These are phyloP conservation scores for Hippophae tibetana DNA, from an alignment of 306 rosid species.

Conservation along the genomic window DNA sequence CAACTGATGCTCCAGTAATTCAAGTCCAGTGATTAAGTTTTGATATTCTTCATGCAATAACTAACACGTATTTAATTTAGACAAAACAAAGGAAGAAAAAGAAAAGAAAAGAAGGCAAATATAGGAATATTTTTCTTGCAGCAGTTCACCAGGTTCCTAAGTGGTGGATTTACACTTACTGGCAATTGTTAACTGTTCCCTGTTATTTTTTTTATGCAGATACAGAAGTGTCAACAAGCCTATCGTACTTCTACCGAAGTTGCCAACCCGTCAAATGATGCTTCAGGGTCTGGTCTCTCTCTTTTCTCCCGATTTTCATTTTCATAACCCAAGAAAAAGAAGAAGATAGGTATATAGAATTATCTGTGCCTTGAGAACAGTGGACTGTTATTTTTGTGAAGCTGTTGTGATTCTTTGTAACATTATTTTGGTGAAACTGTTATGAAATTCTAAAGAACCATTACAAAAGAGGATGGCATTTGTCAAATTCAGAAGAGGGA, in stretches of 20 bases:
- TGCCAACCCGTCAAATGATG: constrained; percentile 52
- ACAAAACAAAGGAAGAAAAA: no score
- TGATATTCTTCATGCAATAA: no score
- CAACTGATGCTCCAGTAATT: constrained; percentile 6
- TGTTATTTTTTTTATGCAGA: constrained; percentile 42
- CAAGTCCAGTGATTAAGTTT: not conserved
- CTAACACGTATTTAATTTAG: no score
- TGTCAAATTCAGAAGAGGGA: constrained; percentile 14
- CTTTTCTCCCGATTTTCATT: constrained; percentile 92
- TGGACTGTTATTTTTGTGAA: constrained; percentile 26
- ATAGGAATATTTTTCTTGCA: no score
- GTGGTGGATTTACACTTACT: not conserved
- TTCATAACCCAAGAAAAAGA: constrained; percentile 25
- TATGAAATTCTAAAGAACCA: constrained; percentile 37
- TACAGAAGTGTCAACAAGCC: constrained; percentile 86
- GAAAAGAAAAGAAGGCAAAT: no score
- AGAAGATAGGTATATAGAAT: constrained; percentile 9
- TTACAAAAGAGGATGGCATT: constrained; percentile 13
- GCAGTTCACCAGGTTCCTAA: not conserved
- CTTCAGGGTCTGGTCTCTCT: constrained; percentile 55
- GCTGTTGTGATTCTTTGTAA: constrained; percentile 15
- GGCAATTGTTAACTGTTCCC: constrained; percentile 2
- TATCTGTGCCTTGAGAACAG: constrained; percentile 19
- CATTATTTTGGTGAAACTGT: constrained; percentile 12
- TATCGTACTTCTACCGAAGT: constrained; percentile 59